Evolutionary conservation across 2,329 filamentous ascomycete genomes (phyloP), one percentile per base, ranked within the genome.

Genomic region (Fusarium hostae): DNA sequence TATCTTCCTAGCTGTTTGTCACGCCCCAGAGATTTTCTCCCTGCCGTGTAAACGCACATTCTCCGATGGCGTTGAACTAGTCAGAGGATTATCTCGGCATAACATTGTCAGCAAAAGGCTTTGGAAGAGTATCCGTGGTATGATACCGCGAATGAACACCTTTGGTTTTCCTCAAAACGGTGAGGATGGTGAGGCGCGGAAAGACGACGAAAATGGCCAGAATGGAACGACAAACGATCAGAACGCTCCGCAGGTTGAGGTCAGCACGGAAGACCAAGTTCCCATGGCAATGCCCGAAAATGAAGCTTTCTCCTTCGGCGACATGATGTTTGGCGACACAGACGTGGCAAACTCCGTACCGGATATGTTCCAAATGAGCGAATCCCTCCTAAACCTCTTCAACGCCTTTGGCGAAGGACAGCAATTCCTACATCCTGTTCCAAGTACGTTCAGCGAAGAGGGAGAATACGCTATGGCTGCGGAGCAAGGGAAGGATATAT

Each of bases 11-110:
- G 85, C 84, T 2, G 83, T 86, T 0, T 80, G 84, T 6, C 83
- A 86, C 67, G 83, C 82, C 1, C 84, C 84, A 0, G 76, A 78
- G 4, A 77, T 77, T 5, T 86, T 85, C 54, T 80, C 82, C 5
- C 80, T 80, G 12, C 73, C 75, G 0, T 81, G 80, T 56, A 75
- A 78, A 7, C 76, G 78, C 37, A 78, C 68, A 6, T 82, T 82
- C 30, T 62, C 75, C 6, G 76, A 79, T 0, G 80, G 78, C 0
- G 75, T 81, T 5, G 76, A 79, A 2, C 73, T 82, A 0, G 75
- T 83, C 2, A 72, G 76, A 16, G 76, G 75, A 1, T 76, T 82
- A 24, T 82, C 80, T 1, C 72, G 76, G 0, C 70, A 81, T 30
- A 81, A 77, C n/a, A 71, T 71, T 0, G 78, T 75, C 0, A 82